Evolutionary conservation across 2,329 filamentous ascomycete genomes (phyloP).

Genomic region (Aspergillus hortae): DNA sequence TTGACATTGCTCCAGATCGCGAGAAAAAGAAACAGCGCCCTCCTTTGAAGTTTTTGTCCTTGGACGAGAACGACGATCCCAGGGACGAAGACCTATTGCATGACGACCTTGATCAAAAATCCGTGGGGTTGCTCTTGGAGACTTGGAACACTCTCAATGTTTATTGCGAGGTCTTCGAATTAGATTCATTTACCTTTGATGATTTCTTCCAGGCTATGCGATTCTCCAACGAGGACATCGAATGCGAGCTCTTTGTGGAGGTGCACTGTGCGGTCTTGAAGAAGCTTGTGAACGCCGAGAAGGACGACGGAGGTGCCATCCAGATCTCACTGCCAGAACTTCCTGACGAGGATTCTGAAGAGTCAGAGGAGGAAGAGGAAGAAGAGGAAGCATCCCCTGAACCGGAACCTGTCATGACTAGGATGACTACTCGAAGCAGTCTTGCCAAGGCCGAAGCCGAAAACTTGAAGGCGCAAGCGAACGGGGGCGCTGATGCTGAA

Average conservation of each 20-base stretch:
- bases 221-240: conserved; percentile 67
- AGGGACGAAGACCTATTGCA: conserved; percentile 45
- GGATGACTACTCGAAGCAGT: conserved; percentile 79
- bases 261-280: conserved; percentile 90
- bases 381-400: conserved; percentile 59
- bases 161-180: conserved; percentile 89
- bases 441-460: conserved; percentile 77
- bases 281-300: conserved; percentile 71
- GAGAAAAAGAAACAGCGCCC: conserved; percentile 66
- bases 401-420: conserved; percentile 60
- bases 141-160: conserved; percentile 97
- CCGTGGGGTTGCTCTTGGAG: conserved; percentile 80
- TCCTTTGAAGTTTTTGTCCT: conserved; percentile 71
- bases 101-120: conserved; percentile 68
- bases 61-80: conserved; percentile 55
- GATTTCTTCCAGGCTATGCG: conserved; percentile 88
- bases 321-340: conserved; percentile 75
- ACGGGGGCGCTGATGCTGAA: conserved; percentile 42
- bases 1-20: conserved; percentile 69
- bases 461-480: conserved; percentile 59
- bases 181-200: conserved; percentile 97
- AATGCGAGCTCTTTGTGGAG: conserved; percentile 84
- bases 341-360: conserved; percentile 66
- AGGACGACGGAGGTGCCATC: conserved; percentile 69
- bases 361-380: conserved; percentile 58